A percentile compares a stretch with the other conserved stretches of the same genome.
Conservation (phyloP, 2,329 filamentous ascomycete species). For the Alternaria burnsii region DNA sequence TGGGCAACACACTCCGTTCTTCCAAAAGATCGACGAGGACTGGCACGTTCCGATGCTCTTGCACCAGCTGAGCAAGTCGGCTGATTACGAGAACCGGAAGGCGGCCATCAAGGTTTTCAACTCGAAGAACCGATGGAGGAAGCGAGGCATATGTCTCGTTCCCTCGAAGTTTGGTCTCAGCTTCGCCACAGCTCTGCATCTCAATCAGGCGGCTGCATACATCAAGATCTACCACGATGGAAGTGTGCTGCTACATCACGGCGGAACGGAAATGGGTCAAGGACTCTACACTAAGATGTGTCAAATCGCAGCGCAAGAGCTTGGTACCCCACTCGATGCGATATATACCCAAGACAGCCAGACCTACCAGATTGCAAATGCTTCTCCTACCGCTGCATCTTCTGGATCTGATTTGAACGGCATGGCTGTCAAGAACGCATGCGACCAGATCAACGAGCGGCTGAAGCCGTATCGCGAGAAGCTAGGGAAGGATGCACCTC, state of each 20-base stretch:
- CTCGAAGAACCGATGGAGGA: constrained; percentile 84
- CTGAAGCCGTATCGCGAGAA: constrained; percentile 85
- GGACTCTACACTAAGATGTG: constrained; percentile 96
- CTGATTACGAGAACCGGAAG: constrained; percentile 74
- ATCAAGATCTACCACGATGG: constrained; percentile 97
- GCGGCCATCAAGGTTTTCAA: constrained; percentile 81
- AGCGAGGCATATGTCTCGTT: constrained; percentile 83
- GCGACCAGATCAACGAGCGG: constrained; percentile 85
- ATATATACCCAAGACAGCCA: constrained; percentile 90
- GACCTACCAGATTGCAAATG: constrained; percentile 87
- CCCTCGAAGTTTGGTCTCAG: constrained; percentile 98
- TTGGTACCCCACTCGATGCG: constrained; percentile 79
- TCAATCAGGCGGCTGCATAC: constrained; percentile 92
- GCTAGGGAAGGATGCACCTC: constrained; percentile 75
- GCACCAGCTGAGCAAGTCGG: constrained; percentile 79
- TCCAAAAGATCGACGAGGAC: constrained; percentile 79
- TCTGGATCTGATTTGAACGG: constrained; percentile 95
- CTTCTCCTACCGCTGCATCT: constrained; percentile 89
- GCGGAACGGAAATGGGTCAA: constrained; percentile 97
- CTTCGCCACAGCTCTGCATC: constrained; percentile 84
- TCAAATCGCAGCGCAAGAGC: constrained; percentile 89
- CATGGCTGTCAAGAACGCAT: constrained; percentile 92
- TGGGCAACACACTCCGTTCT: constrained; percentile 84
- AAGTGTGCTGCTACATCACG: constrained; percentile 88
- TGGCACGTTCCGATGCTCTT: constrained; percentile 96